These are phyloP conservation scores for Podaxis sp. DNA, from an alignment of 768 basidiomycete species.

Conservation along the genomic window DNA sequence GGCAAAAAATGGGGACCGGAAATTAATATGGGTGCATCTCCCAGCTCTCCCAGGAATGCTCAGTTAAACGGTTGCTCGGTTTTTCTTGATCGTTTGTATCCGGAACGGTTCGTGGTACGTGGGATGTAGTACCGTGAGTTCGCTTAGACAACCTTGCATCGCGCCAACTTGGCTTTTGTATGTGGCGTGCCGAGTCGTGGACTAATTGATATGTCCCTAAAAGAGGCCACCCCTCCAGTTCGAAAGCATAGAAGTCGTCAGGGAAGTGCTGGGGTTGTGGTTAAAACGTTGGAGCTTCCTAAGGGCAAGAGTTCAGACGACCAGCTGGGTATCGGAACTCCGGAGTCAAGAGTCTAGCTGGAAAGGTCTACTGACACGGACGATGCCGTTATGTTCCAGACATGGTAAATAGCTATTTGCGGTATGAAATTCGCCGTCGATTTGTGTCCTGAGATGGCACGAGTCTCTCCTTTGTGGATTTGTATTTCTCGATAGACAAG, in stretches of 20 bases:
- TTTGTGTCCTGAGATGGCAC: background rate
- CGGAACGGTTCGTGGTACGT: background rate
- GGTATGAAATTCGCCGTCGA: background rate
- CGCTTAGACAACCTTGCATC: constrained; percentile 1
- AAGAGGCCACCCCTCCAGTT: background rate
- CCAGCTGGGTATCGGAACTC: background rate
- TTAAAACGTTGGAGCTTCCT: background rate
- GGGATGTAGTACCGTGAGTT: background rate
- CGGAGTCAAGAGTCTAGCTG: background rate
- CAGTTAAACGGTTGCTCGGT: constrained; percentile 1
- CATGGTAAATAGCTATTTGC: constrained; percentile 4
- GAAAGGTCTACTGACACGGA: background rate
- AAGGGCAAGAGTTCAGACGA: background rate
- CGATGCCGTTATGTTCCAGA: constrained; percentile 3
- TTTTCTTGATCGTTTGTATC: background rate
- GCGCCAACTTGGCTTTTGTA: background rate
- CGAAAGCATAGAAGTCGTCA: background rate
- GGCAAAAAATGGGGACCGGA: constrained; percentile 2
- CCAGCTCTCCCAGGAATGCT: background rate
- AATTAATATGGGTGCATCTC: constrained; percentile 9
- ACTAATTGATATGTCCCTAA: constrained; percentile 4
- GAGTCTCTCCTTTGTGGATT: background rate
- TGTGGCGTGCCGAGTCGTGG: background rate
- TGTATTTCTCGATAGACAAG: background rate
- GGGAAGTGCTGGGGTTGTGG: constrained; percentile 7